Evolutionary conservation across 805 yeast species (phyloP).

Genomic region (Clavispora phyllophila): DNA sequence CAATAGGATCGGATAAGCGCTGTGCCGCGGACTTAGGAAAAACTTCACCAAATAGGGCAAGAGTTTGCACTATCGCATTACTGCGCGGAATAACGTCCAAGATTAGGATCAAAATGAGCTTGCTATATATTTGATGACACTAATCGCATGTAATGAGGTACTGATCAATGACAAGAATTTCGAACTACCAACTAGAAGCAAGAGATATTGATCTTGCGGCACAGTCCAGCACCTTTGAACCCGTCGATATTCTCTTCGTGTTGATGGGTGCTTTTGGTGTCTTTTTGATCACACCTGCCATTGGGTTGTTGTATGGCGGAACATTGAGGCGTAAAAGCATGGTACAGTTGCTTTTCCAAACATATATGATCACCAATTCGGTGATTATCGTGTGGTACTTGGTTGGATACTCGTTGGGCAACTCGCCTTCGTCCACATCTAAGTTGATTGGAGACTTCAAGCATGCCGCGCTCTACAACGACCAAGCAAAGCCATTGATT

Average conservation of each 20-base stretch:
- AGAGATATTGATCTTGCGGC: not conserved
- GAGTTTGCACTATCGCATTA: not conserved
- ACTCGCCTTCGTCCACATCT: constrained; percentile 27
- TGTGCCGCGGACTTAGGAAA: not conserved
- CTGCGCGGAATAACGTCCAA: not conserved
- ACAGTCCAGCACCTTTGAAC: constrained; percentile 10
- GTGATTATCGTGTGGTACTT: constrained; percentile 41
- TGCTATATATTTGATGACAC: not conserved
- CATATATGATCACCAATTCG: constrained; percentile 36
- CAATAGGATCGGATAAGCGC: not conserved
- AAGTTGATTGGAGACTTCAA: constrained; percentile 30
- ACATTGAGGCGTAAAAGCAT: constrained; percentile 36
- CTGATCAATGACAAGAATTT: not conserved
- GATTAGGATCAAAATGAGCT: not conserved
- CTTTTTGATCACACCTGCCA: constrained; percentile 43
- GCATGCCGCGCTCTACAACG: constrained; percentile 35
- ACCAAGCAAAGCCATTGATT: constrained; percentile 34
- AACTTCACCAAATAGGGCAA: not conserved
- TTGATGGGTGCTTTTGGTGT: constrained; percentile 45
- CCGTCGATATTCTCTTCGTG: constrained; percentile 48
- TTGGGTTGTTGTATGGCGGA: constrained; percentile 44
- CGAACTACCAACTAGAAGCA: not conserved
- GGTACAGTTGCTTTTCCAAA: constrained; percentile 41
- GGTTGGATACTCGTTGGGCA: constrained; percentile 43
- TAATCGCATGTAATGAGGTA: not conserved